Evolutionary conservation across 2,329 filamentous ascomycete genomes (phyloP), one percentile per base, ranked within the genome.

Genomic region (Hypoxylon sp.): DNA sequence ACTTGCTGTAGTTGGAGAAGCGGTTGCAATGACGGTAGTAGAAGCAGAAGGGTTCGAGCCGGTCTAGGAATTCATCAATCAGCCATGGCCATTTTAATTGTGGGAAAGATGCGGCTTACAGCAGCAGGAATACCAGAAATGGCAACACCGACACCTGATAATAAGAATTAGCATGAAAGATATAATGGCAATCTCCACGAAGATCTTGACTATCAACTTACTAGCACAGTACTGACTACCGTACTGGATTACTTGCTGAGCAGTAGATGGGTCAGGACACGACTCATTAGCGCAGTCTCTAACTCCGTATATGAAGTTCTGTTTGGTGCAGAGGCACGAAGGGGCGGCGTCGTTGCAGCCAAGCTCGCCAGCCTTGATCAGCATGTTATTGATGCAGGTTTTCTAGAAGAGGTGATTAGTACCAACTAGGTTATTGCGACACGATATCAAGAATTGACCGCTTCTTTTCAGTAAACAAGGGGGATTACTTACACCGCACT

Each of bases 351-450:
- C 74, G 58, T 71, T 64, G 78, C 86, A 88, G 64, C 81, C 80
- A 34, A 88, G 81, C 55, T 80, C 74, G 32, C 68, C 30, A 48
- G 80, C 80, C 78, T 84, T 79, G 61, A 57, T 71, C n/a, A 83
- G 69, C 84, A 88, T 87, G 79, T 84, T 84, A 73, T 73, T 76
- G 68, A 82, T 78, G 70, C 86, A 88, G 41, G 72, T 77, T 73
- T 76, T 78, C 85, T 88, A 58, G 5, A 51, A 39, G n/a, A 51
- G 25, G 43, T 12, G 19, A 50, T 66, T 32, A 62, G 29, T 51
- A 14, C 8, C 39, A 46, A 34, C 19, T 14, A 16, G 32, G 9
- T n/a, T 25, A 23, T 27, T 14, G 23, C 11, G 1, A 51, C 7
- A 19, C 2, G 6, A 3, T n/a, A 34, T 34, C 27, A 5, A 21